phyloP scores from a whole-genome alignment of 116 monocot species.

The Thalassia testudinum region DNA sequence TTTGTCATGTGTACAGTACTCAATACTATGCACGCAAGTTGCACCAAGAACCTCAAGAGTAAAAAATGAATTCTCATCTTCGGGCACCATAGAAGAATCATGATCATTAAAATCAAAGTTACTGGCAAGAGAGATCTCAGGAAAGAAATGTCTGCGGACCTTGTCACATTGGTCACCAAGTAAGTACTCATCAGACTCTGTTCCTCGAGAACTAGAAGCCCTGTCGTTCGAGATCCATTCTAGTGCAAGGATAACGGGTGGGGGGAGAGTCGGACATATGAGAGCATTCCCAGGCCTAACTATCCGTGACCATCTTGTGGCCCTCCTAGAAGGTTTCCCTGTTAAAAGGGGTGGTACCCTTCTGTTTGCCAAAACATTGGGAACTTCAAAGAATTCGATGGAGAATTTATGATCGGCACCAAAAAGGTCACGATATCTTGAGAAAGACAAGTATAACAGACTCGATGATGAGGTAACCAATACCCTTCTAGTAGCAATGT shows the following conservation, averaged over 20 bases:
- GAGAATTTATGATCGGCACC: neutral
- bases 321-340: constrained; percentile 31
- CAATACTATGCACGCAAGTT: neutral
- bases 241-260: constrained; percentile 16
- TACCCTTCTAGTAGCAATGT: constrained; percentile 34
- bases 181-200: constrained; percentile 13
- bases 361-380: constrained; percentile 17
- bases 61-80: constrained; percentile 38
- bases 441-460: constrained; percentile 39
- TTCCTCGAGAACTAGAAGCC: constrained; percentile 43
- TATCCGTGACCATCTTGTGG: constrained; percentile 15
- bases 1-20: too few species aligned
- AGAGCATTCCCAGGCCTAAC: constrained; percentile 16
- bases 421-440: constrained; percentile 42
- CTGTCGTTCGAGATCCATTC: too few species aligned
- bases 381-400: constrained; percentile 42
- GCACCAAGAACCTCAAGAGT: constrained; percentile 19
- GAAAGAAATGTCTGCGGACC: constrained; percentile 16
- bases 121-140: constrained; percentile 36
- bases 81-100: constrained; percentile 11
- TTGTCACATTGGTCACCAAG: constrained; percentile 16
- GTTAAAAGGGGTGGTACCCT: constrained; percentile 26
- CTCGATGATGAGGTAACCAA: constrained; percentile 21
- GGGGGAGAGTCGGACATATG: constrained; percentile 67
- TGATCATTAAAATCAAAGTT: constrained; percentile 9